Conservation (phyloP, 108 stramenopile species). For the Nitzschia putrida region DNA sequence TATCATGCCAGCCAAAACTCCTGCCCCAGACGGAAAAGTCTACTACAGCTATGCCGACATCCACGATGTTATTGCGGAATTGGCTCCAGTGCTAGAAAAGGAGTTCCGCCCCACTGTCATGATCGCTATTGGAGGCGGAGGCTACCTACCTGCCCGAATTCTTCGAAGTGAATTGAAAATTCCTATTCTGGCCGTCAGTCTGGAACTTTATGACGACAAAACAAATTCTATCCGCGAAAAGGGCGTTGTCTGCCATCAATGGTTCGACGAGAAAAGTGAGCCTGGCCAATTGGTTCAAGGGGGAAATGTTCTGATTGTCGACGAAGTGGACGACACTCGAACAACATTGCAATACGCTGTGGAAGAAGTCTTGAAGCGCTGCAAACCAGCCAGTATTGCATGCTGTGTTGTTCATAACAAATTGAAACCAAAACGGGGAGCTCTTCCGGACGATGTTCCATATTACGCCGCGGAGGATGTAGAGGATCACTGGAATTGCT, state of each 20-base stretch:
- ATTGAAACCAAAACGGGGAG: slow-evolving; percentile 36
- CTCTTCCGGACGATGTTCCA: slow-evolving; percentile 29
- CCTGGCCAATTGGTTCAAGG: slow-evolving; percentile 30
- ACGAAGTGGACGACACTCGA: slow-evolving; percentile 54
- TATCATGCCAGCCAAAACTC: slow-evolving; percentile 14
- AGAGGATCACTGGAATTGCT: slow-evolving; percentile 48
- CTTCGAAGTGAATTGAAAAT: slow-evolving; percentile 42
- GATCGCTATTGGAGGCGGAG: slow-evolving; percentile 54
- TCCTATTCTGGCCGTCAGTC: slow-evolving; percentile 44
- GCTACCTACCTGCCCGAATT: slow-evolving; percentile 52
- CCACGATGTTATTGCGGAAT: slow-evolving; percentile 21
- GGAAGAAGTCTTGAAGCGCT: slow-evolving; percentile 23
- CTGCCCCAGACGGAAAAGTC: slow-evolving; percentile 42
- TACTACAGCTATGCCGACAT: slow-evolving; percentile 51
- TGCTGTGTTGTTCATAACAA: slow-evolving; percentile 56
- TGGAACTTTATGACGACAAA: slow-evolving; percentile 49
- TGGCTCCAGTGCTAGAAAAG: slow-evolving; percentile 30
- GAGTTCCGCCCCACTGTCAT: slow-evolving; percentile 43
- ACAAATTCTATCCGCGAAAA: slow-evolving; percentile 28
- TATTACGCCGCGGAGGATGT: slow-evolving; percentile 45
- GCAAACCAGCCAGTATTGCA: slow-evolving; percentile 22
- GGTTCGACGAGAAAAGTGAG: slow-evolving; percentile 37
- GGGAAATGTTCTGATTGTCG: slow-evolving; percentile 45
- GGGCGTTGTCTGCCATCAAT: slow-evolving; percentile 35
- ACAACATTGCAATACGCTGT: slow-evolving; percentile 44